A percentile compares a stretch with the other conserved stretches of the same genome.
phyloP scores from a whole-genome alignment of 2,329 filamentous ascomycete species.

The Gnomoniopsis smithogilvyi region DNA sequence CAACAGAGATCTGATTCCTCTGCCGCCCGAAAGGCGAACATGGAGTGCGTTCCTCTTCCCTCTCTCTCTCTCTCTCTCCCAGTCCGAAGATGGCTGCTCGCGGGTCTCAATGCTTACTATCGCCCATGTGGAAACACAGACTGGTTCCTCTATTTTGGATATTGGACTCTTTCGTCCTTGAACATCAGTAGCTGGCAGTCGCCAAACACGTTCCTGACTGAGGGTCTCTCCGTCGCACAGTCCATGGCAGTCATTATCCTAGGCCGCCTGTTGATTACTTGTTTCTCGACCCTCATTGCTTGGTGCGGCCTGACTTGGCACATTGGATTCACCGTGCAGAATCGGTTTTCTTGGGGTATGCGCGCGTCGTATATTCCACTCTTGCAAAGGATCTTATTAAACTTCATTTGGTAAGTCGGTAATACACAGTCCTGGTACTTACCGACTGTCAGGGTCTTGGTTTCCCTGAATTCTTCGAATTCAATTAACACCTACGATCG shows the following conservation, averaged over 20 bases:
- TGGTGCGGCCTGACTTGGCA: constrained; percentile 48
- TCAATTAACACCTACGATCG: not conserved
- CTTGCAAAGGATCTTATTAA: constrained; percentile 42
- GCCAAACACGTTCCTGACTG: constrained; percentile 41
- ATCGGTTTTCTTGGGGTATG: constrained; percentile 47
- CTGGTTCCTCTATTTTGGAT: constrained; percentile 18
- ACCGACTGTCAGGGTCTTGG: no score
- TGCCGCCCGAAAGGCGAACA: constrained; percentile 15
- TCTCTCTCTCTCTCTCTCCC: not conserved
- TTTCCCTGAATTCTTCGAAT: no score
- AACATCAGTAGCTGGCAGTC: constrained; percentile 40
- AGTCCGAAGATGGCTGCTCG: not conserved
- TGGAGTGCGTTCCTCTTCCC: constrained; percentile 6
- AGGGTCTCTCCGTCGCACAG: constrained; percentile 42
- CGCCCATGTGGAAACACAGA: not conserved
- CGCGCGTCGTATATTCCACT: constrained; percentile 45
- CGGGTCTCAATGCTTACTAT: not conserved
- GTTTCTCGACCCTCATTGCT: constrained; percentile 41
- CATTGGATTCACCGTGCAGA: constrained; percentile 48
- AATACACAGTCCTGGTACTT: constrained; percentile 34
- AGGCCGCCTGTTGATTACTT: constrained; percentile 36
- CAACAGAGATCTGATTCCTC: constrained; percentile 18
- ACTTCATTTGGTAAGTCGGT: constrained; percentile 42
- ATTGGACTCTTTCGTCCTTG: constrained; percentile 31
- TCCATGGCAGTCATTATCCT: constrained; percentile 45